Evolutionary conservation across 164 flowering plant genomes (phyloP), one percentile per base, ranked within the genome.

Genomic region (Sedum album): DNA sequence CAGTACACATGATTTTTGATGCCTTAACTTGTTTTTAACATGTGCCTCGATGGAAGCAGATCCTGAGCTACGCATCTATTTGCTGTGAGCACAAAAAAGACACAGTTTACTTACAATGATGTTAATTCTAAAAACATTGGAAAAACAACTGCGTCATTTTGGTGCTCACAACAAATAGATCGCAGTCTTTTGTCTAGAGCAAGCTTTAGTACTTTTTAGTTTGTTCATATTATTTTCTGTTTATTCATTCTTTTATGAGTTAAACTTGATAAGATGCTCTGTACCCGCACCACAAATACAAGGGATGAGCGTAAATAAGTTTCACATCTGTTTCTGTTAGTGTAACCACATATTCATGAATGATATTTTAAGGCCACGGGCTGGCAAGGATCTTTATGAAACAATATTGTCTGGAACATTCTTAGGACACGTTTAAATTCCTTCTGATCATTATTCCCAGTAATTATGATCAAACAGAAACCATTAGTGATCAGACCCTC

Each of bases 361-460:
- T 33, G 5, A 33, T 57, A 14, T 42, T 57, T 57, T 1, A 57
- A 13, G 33, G 20, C 62, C 30, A 5, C 28, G 0, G 18, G 62
- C 18, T 57, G 33, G 62, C 62, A 28, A 30, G 33, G 62, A 57
- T 30, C 62, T 57, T 14, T 28, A 57, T 28, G 62, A 57, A 57
- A 6, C 62, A 57, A 26, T 26, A 57, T 57, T 57, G 31, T 57
- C 20, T 9, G 62, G 33, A 57, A 57, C 62, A 57, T 57, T 57
- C 33, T 28, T 28, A 13, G 62, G 62, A 57, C 62, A 57, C 62
- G 62, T 57, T 57, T 57, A 57, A 57, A 28, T 57, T 57, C 62
- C 62, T 57, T 28, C 5, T 57, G 20, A 26, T 57, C 31, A 57
- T 28, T 33, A 57, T 57, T 57, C 62, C 31, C 62, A 57, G 13